Base-by-base conservation (phyloP, 164 flowering plant species). In the Cinnamomum micranthum region DNA sequence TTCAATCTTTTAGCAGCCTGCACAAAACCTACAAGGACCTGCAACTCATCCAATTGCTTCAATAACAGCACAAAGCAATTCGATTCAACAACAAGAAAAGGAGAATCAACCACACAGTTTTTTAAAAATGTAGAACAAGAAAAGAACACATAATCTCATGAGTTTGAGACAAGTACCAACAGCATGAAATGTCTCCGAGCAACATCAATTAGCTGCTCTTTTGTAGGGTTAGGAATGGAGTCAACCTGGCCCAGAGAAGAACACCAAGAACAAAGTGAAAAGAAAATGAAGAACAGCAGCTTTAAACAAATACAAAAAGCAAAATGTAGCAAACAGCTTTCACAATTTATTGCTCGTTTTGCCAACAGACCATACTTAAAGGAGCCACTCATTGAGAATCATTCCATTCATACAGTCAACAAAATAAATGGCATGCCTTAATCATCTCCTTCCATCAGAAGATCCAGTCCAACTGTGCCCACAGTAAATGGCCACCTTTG, bases 111-210 rank as follows among this genome's bases (percentile, higher is more conserved):
- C 47, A 9, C 47, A 35, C 1, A 14, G 60, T 55, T 20, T 6
- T 55, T 55, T 15, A 17, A 55, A 15, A 55, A 15, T 55, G 15
- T 2, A 13, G 47, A 28, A 31, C 9, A 6, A 3, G 23, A 17
- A 67, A 31, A 9, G 24, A 20, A 27, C n/a, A 67, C 47, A 27
- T 15, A 2, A 25, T 67, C 47, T 27, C 28, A 67, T 12, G 17
- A 52, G 63, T 24, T 52, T 60, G 19, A 47, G 24, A 22, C 13
- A 17, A 20, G 24, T 87, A 95, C 99, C 99, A 90, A 95, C 20
- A 97, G 88, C 91, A 90, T 85, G 76, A 95, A 95, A 85, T 95
- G 99, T 88, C 92, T 86, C 75, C 91, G 94, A 70, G 93, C 99
- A 75, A 87, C 87, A 80, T 95, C 97, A 28, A 91, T 77, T 66